phyloP scores from a whole-genome alignment of 2,329 filamentous ascomycete genomes.

The Nigrospora osmanthi region DNA sequence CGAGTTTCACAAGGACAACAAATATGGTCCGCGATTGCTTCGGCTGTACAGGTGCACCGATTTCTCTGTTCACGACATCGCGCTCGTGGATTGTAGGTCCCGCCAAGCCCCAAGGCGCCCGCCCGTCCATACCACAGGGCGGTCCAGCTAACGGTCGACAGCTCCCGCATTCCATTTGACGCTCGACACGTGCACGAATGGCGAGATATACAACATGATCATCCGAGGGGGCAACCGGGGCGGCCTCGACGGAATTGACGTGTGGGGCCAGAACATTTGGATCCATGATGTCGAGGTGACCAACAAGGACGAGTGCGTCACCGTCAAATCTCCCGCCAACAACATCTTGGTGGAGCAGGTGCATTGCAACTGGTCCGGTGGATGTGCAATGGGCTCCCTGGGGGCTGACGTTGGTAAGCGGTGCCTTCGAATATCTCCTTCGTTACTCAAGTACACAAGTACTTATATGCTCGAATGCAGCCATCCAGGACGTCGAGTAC shows the following conservation, averaged over 20 bases:
- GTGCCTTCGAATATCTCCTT: neutral
- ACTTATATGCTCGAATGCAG: constrained; percentile 5
- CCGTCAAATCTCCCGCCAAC: constrained; percentile 42
- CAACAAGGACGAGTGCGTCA: constrained; percentile 54
- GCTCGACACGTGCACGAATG: constrained; percentile 36
- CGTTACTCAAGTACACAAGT: neutral
- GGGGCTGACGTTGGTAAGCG: constrained; percentile 27
- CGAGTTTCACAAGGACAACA: constrained; percentile 25
- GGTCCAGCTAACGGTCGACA: constrained; percentile 34
- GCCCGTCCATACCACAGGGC: constrained; percentile 5
- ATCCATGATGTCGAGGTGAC: constrained; percentile 50
- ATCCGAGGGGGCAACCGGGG: constrained; percentile 37
- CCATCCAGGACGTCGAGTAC: constrained; percentile 45
- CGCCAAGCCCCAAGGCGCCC: neutral
- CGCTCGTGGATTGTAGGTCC: constrained; percentile 34
- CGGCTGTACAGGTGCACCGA: constrained; percentile 32
- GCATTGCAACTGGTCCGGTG: constrained; percentile 55
- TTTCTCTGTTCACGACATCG: constrained; percentile 38
- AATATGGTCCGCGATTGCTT: constrained; percentile 32
- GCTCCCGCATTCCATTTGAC: constrained; percentile 31
- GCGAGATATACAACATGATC: constrained; percentile 41
- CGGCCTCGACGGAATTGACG: constrained; percentile 46
- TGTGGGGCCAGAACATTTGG: constrained; percentile 46
- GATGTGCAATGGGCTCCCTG: constrained; percentile 48
- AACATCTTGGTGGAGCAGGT: constrained; percentile 52